phyloP scores from a whole-genome alignment of 345 rosid genomes.

The Linum tenue region DNA sequence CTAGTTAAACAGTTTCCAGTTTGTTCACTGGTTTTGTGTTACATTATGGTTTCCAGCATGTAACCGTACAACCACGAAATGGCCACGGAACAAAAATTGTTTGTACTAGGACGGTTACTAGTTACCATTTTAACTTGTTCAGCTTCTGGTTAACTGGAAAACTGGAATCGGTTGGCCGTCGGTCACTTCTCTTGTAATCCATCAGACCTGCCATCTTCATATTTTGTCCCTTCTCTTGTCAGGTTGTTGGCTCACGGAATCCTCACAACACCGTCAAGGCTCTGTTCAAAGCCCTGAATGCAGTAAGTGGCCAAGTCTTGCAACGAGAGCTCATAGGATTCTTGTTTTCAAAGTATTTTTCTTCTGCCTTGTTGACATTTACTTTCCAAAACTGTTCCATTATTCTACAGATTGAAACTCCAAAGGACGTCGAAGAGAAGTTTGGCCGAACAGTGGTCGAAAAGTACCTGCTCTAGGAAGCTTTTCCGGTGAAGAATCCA shows the following conservation, averaged over 20 bases:
- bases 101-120: no score
- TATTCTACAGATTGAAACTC: slow-evolving; percentile 67
- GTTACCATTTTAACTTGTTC: no score
- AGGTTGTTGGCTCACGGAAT: slow-evolving; percentile 95
- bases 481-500: background rate
- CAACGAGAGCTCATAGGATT: background rate
- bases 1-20: no score
- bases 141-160: no score
- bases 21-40: no score
- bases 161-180: background rate
- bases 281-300: slow-evolving; percentile 79
- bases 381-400: background rate
- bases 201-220: background rate
- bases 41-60: no score
- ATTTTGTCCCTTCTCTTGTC: slow-evolving; percentile 7
- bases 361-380: background rate
- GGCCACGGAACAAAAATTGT: no score
- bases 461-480: slow-evolving; percentile 46
- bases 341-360: background rate
- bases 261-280: slow-evolving; percentile 93
- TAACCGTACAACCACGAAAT: no score
- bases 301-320: slow-evolving; percentile 42
- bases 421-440: slow-evolving; percentile 87
- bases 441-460: slow-evolving; percentile 90
- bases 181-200: background rate